These are phyloP conservation scores for Talaromyces liani DNA, from an alignment of 495 filamentous ascomycete species.

Conservation along the genomic window DNA sequence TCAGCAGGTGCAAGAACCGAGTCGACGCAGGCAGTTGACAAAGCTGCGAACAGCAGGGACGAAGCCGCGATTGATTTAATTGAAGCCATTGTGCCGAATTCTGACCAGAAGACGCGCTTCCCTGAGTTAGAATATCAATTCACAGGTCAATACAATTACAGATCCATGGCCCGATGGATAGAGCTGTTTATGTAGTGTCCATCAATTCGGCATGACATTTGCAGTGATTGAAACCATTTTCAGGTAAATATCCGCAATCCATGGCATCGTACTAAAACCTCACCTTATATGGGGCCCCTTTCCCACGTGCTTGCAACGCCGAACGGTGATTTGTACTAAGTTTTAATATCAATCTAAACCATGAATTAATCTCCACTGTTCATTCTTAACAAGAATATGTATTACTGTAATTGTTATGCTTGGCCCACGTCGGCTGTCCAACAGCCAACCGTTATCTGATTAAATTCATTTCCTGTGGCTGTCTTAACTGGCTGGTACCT, in stretches of 20 bases:
- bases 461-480: background rate
- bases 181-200: background rate
- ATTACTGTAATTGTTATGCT: no score
- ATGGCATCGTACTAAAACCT: background rate
- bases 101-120: background rate
- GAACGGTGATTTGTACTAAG: background rate
- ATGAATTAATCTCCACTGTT: background rate
- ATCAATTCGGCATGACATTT: background rate
- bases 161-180: background rate
- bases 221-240: background rate
- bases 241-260: background rate
- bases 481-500: background rate
- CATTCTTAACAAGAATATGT: no score
- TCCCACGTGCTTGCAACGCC: background rate
- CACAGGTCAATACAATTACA: background rate
- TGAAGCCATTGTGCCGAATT: background rate
- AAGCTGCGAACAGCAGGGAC: background rate
- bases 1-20: constrained; percentile 24
- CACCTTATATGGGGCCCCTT: background rate
- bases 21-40: background rate
- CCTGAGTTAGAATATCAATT: background rate
- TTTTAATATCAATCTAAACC: background rate
- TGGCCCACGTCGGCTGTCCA: no score
- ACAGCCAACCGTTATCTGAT: background rate
- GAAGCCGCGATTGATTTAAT: background rate